Conservation (phyloP, 1,284 basidiomycete genomes). For the Cryptococcus jaspeensis region DNA sequence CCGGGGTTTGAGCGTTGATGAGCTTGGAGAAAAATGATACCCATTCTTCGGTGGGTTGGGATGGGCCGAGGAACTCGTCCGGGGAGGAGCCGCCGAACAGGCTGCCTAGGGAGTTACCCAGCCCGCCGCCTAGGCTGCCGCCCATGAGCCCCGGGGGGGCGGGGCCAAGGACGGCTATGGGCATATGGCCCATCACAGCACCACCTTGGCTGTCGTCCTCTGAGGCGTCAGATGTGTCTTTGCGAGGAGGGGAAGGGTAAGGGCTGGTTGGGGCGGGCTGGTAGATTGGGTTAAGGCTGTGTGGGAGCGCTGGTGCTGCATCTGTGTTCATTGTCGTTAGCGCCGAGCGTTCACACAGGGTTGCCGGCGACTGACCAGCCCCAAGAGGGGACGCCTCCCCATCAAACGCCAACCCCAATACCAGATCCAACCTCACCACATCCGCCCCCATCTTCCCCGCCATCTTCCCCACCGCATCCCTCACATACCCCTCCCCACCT, state of each 20-base stretch:
- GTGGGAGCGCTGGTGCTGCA: constrained; percentile 9
- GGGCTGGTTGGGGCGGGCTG: constrained; percentile 4
- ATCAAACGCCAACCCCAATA: constrained; percentile 66
- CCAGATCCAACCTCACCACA: constrained; percentile 69
- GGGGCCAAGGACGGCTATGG: constrained; percentile 14
- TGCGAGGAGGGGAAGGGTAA: constrained; percentile 1
- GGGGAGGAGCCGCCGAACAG: background rate
- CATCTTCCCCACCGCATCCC: constrained; percentile 71
- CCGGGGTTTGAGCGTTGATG: constrained; percentile 25
- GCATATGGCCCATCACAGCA: constrained; percentile 2
- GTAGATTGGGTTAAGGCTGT: constrained; percentile 10
- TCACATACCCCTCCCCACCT: constrained; percentile 73
- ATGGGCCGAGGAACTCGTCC: constrained; percentile 8
- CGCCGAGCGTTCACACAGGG: background rate
- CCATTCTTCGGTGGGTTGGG: constrained; percentile 29
- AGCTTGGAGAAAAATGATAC: constrained; percentile 33
- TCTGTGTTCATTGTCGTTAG: constrained; percentile 1
- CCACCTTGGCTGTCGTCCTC: constrained; percentile 7
- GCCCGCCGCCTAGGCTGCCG: background rate
- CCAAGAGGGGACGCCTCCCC: constrained; percentile 55
- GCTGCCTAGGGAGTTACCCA: background rate
- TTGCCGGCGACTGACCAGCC: constrained; percentile 60
- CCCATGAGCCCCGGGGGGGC: constrained; percentile 12
- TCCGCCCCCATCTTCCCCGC: constrained; percentile 70
- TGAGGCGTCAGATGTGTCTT: background rate